A percentile compares a stretch with the other conserved stretches of the same genome.
phyloP scores from a whole-genome alignment of 257 asterid species.

The Anisodus tanguticus region DNA sequence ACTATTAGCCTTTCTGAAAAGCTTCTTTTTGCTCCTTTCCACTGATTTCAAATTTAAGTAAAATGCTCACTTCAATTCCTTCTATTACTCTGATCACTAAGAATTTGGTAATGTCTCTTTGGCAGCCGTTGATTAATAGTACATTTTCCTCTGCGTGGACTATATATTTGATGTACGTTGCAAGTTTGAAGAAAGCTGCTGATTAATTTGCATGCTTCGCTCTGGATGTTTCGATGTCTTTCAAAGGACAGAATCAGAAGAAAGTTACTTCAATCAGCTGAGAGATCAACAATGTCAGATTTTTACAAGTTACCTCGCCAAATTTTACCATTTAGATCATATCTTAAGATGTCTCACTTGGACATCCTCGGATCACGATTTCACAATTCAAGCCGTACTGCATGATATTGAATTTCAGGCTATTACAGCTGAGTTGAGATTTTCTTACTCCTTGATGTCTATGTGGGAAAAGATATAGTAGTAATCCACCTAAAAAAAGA shows the following conservation, averaged over 20 bases:
- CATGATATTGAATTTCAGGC: not conserved
- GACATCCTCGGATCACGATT: not conserved
- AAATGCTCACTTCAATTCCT: not conserved
- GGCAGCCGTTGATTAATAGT: slow-evolving; percentile 80
- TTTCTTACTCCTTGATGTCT: not conserved
- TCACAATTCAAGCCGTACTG: not conserved
- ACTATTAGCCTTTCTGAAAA: not conserved
- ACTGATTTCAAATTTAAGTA: not conserved
- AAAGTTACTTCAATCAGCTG: slow-evolving; percentile 2
- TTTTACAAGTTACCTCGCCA: not conserved
- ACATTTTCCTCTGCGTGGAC: slow-evolving; percentile 82
- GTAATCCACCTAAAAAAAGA: too few species aligned
- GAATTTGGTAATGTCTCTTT: slow-evolving; percentile 25
- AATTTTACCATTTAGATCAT: not conserved
- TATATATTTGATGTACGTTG: slow-evolving; percentile 90
- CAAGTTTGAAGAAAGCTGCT: slow-evolving; percentile 68
- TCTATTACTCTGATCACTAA: slow-evolving; percentile 10
- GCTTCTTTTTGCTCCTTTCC: not conserved
- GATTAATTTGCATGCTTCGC: slow-evolving; percentile 36
- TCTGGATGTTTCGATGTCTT: not conserved
- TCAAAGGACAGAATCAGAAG: slow-evolving; percentile 19
- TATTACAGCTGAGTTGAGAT: not conserved
- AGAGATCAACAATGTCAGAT: not conserved
- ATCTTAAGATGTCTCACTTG: not conserved
- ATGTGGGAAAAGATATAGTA: not conserved